These are phyloP conservation scores for Linum usitatissimum DNA, from an alignment of 345 rosid genomes.

Conservation along the genomic window DNA sequence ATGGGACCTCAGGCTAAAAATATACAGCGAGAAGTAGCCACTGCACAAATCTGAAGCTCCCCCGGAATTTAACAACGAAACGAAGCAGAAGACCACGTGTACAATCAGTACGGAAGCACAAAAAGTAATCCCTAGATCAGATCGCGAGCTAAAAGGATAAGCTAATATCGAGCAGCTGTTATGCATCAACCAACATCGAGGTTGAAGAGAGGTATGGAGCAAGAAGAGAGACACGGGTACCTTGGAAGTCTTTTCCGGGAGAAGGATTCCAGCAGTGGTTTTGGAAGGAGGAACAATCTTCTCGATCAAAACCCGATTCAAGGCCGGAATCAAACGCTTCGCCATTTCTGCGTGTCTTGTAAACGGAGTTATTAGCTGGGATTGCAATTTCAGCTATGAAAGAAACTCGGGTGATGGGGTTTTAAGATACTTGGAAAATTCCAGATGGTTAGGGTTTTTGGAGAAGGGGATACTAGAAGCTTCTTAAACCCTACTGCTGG, in stretches of 20 bases:
- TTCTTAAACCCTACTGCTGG: background rate
- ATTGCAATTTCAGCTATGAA: too few species aligned
- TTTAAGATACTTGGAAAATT: background rate
- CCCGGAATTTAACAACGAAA: too few species aligned
- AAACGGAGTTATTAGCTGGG: too few species aligned
- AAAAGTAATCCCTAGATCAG: background rate
- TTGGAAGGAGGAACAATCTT: conserved; percentile 70
- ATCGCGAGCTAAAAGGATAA: background rate
- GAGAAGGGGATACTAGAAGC: background rate
- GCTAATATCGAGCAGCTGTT: background rate
- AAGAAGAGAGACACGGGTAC: conserved; percentile 14
- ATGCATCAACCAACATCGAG: background rate
- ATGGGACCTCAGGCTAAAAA: background rate
- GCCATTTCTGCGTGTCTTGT: conserved; percentile 39
- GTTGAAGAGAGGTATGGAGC: background rate
- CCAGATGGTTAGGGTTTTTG: background rate
- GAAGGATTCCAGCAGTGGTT: conserved; percentile 67
- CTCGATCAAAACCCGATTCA: conserved; percentile 68
- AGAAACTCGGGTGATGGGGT: background rate
- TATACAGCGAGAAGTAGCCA: background rate
- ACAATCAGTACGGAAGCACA: background rate
- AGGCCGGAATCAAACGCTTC: conserved; percentile 62
- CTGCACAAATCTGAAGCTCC: background rate
- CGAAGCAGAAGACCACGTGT: too few species aligned
- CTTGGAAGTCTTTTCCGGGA: conserved; percentile 63